Evolutionary conservation across 305 asterid genomes (phyloP).

Genomic region (Rubia tinctorum): DNA sequence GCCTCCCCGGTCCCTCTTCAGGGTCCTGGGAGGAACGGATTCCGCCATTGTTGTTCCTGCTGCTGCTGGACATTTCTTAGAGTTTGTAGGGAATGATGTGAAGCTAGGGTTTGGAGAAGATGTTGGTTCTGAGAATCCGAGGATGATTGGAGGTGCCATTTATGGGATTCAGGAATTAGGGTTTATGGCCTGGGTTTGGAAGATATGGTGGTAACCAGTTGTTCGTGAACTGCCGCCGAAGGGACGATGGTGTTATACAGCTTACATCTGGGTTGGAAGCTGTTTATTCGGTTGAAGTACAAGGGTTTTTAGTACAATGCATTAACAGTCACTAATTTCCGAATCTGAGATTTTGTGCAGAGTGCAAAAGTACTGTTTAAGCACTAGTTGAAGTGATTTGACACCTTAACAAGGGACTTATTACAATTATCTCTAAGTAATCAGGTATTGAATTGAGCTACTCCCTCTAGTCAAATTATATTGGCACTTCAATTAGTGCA

Average conservation of each 20-base stretch:
- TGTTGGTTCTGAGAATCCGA: conserved; percentile 4
- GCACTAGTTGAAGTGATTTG: conserved; percentile 7
- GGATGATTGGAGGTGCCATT: conserved; percentile 39
- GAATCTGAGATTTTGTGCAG: conserved; percentile 4
- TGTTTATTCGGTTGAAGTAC: conserved; percentile 15
- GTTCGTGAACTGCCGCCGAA: conserved; percentile 39
- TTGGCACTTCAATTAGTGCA: no score
- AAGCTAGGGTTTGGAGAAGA: not conserved
- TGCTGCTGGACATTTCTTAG: conserved; percentile 26
- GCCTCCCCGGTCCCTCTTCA: conserved; percentile 24
- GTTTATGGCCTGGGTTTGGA: conserved; percentile 8
- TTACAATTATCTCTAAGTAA: not conserved
- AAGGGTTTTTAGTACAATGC: not conserved
- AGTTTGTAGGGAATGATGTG: not conserved
- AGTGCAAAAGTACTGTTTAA: conserved; percentile 1
- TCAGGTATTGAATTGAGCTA: no score
- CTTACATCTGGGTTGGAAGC: conserved; percentile 54
- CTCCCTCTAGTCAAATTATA: no score
- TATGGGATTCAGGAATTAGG: conserved; percentile 24
- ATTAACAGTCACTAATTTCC: conserved; percentile 8
- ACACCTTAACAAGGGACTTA: not conserved
- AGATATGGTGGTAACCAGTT: conserved; percentile 44
- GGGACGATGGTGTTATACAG: conserved; percentile 45
- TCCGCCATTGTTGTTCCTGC: not conserved
- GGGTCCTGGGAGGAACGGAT: not conserved